Base-by-base conservation (phyloP, 2,329 filamentous ascomycete genomes). In the Alternaria viburni region DNA sequence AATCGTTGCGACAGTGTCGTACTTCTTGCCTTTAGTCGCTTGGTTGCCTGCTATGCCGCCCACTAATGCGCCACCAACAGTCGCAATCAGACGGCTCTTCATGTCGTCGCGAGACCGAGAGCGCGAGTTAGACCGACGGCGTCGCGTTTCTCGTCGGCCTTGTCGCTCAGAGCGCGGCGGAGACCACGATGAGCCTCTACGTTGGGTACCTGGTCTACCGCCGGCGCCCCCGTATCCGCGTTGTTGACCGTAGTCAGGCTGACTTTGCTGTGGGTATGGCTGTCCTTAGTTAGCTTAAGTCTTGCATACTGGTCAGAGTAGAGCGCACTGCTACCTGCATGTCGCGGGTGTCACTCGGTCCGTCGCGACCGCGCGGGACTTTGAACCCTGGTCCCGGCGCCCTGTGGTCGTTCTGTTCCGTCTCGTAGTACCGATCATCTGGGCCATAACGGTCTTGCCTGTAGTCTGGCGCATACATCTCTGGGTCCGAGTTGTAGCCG, bases 21-120 rank as follows among this genome's bases (percentile, higher is more conserved):
- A 71, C 62, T 73, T 74, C 45, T 71, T 73, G 30, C 73, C 68
- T 54, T 74, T 72, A 49, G 70, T 68, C 3, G 52, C 49, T 41
- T 66, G 67, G 8, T 64, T 74, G 23, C 75, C 78, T 3, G 75
- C 60, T 6, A 79, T 45, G 0, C 79, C 79, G 17, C 79, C 79
- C 3, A 75, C 73, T 17, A 80, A 54, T 11, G 76, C 77, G 3
- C 79, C 79, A 28, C 77, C 69, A 1, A 79, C 62, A 0, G 72
- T 73, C 3, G 72, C 74, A 9, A 70, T 62, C 11, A 74, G 62
- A 12, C 73, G 72, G 26, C 73, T 62, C 15, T 74, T 68, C 41
- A 55, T 64, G 49, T 72, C 69, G 11, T 65, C 74, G 12, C 56
- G 65, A 6, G 73, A 73, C 8, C 61, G 69, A 5, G 75, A 75